Percentiles rank a stretch among this genome's conserved stretches.
Evolutionary conservation across 2,329 filamentous ascomycete species (phyloP).

Genomic region (Chaetomiaceae sp.): DNA sequence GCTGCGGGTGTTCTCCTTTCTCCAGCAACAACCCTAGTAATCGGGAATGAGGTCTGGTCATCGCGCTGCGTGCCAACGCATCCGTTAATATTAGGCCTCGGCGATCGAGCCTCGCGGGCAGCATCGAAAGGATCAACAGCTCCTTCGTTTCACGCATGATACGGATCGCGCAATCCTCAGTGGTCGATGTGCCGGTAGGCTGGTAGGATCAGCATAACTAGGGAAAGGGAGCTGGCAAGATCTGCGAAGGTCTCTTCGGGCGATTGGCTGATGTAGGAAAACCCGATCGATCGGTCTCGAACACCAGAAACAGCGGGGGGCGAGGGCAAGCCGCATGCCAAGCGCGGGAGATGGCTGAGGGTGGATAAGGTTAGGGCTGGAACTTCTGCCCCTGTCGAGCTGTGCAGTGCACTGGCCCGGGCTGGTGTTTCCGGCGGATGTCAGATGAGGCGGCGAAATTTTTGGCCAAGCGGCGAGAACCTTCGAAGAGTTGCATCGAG

Average conservation of each 20-base stretch:
- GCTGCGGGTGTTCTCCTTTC: too few species aligned
- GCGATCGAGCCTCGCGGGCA: neutral
- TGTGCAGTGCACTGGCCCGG: too few species aligned
- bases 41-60: too few species aligned
- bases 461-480: too few species aligned
- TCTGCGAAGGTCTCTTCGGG: constrained; percentile 2
- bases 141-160: neutral
- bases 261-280: neutral
- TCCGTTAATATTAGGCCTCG: too few species aligned
- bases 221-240: neutral
- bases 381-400: neutral
- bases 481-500: too few species aligned
- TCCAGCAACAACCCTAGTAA: too few species aligned
- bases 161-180: neutral
- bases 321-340: constrained; percentile 9
- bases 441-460: neutral
- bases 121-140: neutral
- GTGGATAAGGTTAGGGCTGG: constrained; percentile 1
- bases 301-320: neutral
- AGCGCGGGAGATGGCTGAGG: constrained; percentile 11
- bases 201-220: too few species aligned
- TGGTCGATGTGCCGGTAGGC: neutral
- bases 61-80: too few species aligned
- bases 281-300: constrained; percentile 19
- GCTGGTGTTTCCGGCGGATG: too few species aligned